A percentile compares a stretch with the other conserved stretches of the same genome.
Conservation (phyloP, 257 asterid species). For the Forsythia viridissima region DNA sequence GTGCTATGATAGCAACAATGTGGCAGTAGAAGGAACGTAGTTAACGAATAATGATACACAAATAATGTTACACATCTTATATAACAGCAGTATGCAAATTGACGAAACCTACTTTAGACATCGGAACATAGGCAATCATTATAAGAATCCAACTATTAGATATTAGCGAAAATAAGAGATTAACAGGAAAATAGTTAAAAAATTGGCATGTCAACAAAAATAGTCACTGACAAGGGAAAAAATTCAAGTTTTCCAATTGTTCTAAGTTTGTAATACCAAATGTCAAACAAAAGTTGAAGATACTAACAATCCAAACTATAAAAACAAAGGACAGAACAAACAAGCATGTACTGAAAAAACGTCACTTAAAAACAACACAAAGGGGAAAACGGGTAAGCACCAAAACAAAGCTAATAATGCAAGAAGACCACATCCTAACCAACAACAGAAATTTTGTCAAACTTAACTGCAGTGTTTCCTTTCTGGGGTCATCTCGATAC, state of each 20-base stretch:
- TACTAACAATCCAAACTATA: constrained; percentile 25
- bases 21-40: no score
- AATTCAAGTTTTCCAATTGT: constrained; percentile 23
- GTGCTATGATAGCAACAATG: no score
- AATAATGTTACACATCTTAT: no score
- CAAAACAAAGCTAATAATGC: constrained; percentile 26
- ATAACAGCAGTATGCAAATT: background rate
- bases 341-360: constrained; percentile 29
- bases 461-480: constrained; percentile 29
- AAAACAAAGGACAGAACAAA: constrained; percentile 26
- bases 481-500: constrained; percentile 9
- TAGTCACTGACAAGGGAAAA: background rate
- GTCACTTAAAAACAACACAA: constrained; percentile 41
- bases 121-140: background rate
- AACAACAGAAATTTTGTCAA: constrained; percentile 30
- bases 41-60: no score
- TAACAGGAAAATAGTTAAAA: background rate
- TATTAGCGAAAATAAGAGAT: background rate
- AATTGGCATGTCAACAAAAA: background rate
- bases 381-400: constrained; percentile 29
- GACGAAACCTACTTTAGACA: background rate
- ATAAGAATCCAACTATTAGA: background rate
- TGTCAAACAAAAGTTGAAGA: constrained; percentile 16
- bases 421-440: constrained; percentile 26
- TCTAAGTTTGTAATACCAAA: constrained; percentile 25